These are phyloP conservation scores for Leccinellum albellum DNA, from an alignment of 768 basidiomycete species.

Conservation along the genomic window DNA sequence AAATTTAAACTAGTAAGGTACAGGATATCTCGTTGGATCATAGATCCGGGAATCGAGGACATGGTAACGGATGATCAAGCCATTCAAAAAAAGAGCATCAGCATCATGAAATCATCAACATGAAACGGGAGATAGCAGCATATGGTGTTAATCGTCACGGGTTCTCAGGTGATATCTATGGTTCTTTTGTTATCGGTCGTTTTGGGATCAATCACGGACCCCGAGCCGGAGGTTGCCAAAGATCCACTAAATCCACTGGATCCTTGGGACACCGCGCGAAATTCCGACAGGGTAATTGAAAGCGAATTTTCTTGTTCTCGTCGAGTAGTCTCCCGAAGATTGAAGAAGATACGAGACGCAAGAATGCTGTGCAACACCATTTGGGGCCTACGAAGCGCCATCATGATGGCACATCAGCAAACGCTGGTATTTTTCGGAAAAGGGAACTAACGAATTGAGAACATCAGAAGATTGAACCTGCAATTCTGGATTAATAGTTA, in stretches of 20 bases:
- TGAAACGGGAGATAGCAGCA: not conserved
- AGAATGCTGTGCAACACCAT: slow-evolving; percentile 22
- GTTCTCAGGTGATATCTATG: not conserved
- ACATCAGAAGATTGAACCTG: slow-evolving; percentile 15
- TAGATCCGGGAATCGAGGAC: too few species aligned
- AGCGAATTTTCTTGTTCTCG: not conserved
- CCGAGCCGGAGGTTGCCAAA: not conserved
- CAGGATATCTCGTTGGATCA: too few species aligned
- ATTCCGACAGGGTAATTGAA: slow-evolving; percentile 4
- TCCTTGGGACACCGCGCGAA: not conserved
- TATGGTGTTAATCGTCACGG: too few species aligned
- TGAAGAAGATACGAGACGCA: slow-evolving; percentile 23
- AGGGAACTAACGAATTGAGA: slow-evolving; percentile 17
- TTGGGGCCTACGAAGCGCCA: slow-evolving; percentile 12
- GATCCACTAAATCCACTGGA: slow-evolving; percentile 1
- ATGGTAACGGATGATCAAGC: not conserved
- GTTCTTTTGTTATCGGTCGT: not conserved
- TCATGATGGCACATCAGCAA: slow-evolving; percentile 1
- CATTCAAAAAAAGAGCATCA: not conserved
- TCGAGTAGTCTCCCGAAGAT: slow-evolving; percentile 20
- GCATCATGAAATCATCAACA: not conserved
- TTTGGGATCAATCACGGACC: not conserved
- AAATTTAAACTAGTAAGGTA: too few species aligned
- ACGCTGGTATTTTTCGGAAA: not conserved
- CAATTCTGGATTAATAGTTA: not conserved